Evolutionary conservation across 192 early-diverging fungal species (phyloP).

Genomic region (Backusella mclennaniae): DNA sequence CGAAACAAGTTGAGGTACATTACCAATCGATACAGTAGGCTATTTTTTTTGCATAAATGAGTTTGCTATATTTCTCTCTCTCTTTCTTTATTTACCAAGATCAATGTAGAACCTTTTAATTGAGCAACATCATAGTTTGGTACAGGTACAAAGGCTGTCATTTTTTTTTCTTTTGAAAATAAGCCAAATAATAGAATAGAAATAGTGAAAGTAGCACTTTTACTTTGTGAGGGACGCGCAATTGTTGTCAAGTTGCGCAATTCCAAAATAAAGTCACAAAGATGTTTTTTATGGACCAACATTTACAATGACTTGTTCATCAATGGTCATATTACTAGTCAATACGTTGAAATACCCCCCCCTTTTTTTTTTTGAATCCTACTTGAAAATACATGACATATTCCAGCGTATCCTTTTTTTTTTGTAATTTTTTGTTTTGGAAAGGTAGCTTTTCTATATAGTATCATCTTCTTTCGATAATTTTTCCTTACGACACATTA

Average conservation of each 20-base stretch:
- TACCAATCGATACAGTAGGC: conserved; percentile 75
- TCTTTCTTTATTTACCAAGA: conserved; percentile 18
- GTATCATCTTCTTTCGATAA: no score
- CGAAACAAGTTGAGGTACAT: conserved; percentile 72
- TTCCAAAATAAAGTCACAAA: neutral
- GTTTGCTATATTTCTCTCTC: neutral
- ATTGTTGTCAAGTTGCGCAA: neutral
- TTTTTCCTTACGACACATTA: no score
- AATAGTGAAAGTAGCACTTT: neutral
- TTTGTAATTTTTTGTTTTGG: no score
- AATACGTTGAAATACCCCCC: no score
- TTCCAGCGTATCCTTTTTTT: no score
- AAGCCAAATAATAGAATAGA: neutral
- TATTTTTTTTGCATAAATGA: neutral
- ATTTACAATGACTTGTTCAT: no score
- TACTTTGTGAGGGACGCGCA: neutral
- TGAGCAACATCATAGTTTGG: conserved; percentile 33
- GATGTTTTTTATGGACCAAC: neutral
- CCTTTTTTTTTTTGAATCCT: no score
- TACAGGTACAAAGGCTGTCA: conserved; percentile 29
- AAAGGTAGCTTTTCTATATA: no score
- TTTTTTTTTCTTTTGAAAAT: neutral
- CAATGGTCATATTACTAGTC: no score
- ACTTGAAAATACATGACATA: no score
- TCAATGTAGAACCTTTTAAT: conserved; percentile 38